Base-by-base conservation (phyloP, 768 basidiomycete species). In the Fomitopsis pulvina region DNA sequence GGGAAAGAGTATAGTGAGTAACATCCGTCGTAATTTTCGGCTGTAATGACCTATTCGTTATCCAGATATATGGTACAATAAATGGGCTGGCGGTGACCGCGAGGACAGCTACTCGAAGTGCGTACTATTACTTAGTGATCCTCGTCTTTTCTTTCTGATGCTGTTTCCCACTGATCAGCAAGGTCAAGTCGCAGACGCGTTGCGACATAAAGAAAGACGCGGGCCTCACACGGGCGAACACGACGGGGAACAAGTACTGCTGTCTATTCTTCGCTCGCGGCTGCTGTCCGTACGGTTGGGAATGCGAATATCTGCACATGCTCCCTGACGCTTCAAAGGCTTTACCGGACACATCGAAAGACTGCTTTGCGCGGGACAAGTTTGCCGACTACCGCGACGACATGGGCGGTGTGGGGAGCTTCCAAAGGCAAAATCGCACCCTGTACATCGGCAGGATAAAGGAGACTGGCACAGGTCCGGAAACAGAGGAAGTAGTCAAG, bases 31-130 rank as follows among this genome's bases (percentile, higher is more conserved):
- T n/a, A 48, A 32, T 51, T 48, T 12, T 21, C 41, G 22, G 46
- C 40, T 25, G 26, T 44, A 57, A 47, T 28, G 55, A 56, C 56
- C 45, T 10, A 48, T 28, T 18, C 6, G 27, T 37, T 34, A 4
- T 30, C 11, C 38, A 88, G 89, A 99, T 68, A 88, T 95, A 45
- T 99, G 96, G 95, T 98, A 95, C 66, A 93, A 97, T 69, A 95
- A 96, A 71, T 98, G 95, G 95, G 96, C 96, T n/a, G 96, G 96
- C 47, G 96, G 95, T 49, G 96, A 99, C 65, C 81, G 92, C 26
- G 96, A 97, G 66, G 95, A 99, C 64, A 87, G 81, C 51, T 92
- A 97, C 64, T 94, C 93, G 29, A 95, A 92, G 93, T 92, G 56
- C 51, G 85, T 73, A 12, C 28, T 7, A 21, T 21, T 41, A 53